Evolutionary conservation across 2,329 filamentous ascomycete genomes (phyloP).

Genomic region (Aphanocladium album): DNA sequence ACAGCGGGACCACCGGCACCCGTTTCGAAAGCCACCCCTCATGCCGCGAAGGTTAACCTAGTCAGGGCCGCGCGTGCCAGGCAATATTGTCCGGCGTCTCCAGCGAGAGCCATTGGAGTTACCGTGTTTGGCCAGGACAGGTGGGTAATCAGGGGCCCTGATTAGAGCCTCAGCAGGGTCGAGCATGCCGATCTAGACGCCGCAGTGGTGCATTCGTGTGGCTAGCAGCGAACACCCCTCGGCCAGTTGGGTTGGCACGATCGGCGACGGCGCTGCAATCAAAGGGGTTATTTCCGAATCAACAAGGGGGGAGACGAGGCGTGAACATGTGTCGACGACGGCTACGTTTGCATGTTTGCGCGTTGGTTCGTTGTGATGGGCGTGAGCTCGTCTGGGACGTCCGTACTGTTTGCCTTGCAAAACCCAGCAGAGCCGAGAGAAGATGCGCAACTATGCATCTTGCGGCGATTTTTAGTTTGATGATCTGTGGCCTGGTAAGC

Average conservation of each 20-base stretch:
- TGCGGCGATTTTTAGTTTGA: background rate
- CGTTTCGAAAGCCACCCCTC: background rate
- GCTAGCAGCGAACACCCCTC: background rate
- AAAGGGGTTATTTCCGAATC: too few species aligned
- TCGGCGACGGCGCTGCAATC: too few species aligned
- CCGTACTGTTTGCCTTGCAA: background rate
- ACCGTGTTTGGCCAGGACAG: background rate
- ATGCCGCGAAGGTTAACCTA: background rate
- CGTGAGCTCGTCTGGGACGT: background rate
- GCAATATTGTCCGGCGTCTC: background rate
- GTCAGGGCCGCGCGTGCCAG: background rate
- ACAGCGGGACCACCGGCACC: background rate
- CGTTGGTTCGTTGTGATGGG: background rate
- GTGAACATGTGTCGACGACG: background rate
- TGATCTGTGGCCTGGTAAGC: background rate
- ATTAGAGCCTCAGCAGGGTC: background rate
- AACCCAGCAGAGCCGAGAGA: background rate
- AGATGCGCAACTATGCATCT: background rate
- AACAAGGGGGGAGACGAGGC: background rate
- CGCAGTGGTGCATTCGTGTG: background rate
- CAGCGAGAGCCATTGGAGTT: background rate
- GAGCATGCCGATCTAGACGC: background rate
- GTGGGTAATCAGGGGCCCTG: conserved; percentile 1
- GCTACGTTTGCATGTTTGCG: background rate
- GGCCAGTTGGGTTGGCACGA: background rate